A percentile compares a stretch with the other conserved stretches of the same genome.
phyloP scores from a whole-genome alignment of 2,329 filamentous ascomycete genomes.

The Emmonsia crescens region DNA sequence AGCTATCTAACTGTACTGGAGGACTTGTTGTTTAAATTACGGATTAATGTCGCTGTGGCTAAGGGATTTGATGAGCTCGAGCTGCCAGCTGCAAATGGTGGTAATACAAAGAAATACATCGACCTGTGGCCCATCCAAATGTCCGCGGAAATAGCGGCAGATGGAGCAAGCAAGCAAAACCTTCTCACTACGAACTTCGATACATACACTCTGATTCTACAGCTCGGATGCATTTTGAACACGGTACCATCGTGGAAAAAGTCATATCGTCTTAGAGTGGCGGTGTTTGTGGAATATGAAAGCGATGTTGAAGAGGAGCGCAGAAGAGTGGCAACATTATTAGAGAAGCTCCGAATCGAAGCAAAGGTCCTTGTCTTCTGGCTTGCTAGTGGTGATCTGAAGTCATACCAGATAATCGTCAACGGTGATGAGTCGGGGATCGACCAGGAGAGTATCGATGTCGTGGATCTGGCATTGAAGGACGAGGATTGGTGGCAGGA shows the following conservation, averaged over 20 bases:
- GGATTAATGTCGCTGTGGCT: slow-evolving; percentile 74
- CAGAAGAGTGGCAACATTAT: slow-evolving; percentile 57
- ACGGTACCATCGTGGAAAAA: slow-evolving; percentile 73
- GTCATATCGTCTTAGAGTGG: slow-evolving; percentile 60
- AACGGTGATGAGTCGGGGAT: slow-evolving; percentile 50
- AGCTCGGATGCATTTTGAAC: slow-evolving; percentile 72
- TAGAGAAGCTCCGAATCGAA: slow-evolving; percentile 73
- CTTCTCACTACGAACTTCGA: slow-evolving; percentile 83
- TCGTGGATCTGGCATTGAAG: slow-evolving; percentile 56
- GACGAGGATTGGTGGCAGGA: slow-evolving; percentile 78
- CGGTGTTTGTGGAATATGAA: slow-evolving; percentile 85
- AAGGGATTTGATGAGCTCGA: slow-evolving; percentile 71
- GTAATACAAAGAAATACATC: slow-evolving; percentile 62
- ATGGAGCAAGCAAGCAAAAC: slow-evolving; percentile 51
- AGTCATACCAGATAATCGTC: slow-evolving; percentile 66
- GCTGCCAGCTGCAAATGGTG: slow-evolving; percentile 50
- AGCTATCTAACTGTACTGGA: slow-evolving; percentile 76
- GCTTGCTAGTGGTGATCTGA: slow-evolving; percentile 61
- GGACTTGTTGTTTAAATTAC: slow-evolving; percentile 64
- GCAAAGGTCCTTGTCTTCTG: slow-evolving; percentile 72
- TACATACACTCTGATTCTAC: slow-evolving; percentile 78
- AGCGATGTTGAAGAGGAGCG: slow-evolving; percentile 70
- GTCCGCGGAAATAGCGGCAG: slow-evolving; percentile 67
- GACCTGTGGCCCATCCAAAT: slow-evolving; percentile 91
- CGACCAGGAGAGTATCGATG: slow-evolving; percentile 45